Percentiles rank a stretch among this genome's conserved stretches.
Evolutionary conservation across 768 basidiomycete species (phyloP).

Genomic region (Termitomyces sp.): DNA sequence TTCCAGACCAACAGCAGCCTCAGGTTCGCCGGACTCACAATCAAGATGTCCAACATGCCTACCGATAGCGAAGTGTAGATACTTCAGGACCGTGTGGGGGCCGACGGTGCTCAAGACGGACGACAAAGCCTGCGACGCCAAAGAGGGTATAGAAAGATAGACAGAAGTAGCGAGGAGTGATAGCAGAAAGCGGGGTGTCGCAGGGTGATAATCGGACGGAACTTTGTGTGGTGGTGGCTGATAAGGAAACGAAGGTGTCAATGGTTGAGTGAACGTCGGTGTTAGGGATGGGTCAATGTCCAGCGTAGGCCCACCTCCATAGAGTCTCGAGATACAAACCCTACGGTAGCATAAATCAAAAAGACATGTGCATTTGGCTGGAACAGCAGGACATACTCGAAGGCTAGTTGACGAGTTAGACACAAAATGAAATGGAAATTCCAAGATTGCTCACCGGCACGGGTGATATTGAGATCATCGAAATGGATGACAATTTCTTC

Average conservation of each 20-base stretch:
- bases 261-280: slow-evolving; percentile 61
- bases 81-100: slow-evolving; percentile 69
- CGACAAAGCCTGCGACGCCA: slow-evolving; percentile 72
- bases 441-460: slow-evolving; percentile 54
- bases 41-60: slow-evolving; percentile 44
- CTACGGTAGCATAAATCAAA: slow-evolving; percentile 30
- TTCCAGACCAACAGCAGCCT: slow-evolving; percentile 70
- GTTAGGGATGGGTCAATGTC: slow-evolving; percentile 59
- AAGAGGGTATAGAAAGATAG: slow-evolving; percentile 76
- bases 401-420: slow-evolving; percentile 44
- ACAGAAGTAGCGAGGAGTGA: slow-evolving; percentile 84
- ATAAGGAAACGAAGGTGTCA: slow-evolving; percentile 62
- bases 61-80: slow-evolving; percentile 81
- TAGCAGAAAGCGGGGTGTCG: slow-evolving; percentile 74
- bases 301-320: slow-evolving; percentile 79
- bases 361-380: not conserved
- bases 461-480: slow-evolving; percentile 84
- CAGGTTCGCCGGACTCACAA: slow-evolving; percentile 35
- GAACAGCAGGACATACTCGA: slow-evolving; percentile 61
- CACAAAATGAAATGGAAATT: slow-evolving; percentile 6
- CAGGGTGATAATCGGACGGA: slow-evolving; percentile 62
- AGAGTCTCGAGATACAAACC: slow-evolving; percentile 80
- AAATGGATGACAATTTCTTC: slow-evolving; percentile 68
- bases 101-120: slow-evolving; percentile 70
- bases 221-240: slow-evolving; percentile 21